Conservation (phyloP, 805 yeast species). For the Schizosaccharomyces osmophilus region DNA sequence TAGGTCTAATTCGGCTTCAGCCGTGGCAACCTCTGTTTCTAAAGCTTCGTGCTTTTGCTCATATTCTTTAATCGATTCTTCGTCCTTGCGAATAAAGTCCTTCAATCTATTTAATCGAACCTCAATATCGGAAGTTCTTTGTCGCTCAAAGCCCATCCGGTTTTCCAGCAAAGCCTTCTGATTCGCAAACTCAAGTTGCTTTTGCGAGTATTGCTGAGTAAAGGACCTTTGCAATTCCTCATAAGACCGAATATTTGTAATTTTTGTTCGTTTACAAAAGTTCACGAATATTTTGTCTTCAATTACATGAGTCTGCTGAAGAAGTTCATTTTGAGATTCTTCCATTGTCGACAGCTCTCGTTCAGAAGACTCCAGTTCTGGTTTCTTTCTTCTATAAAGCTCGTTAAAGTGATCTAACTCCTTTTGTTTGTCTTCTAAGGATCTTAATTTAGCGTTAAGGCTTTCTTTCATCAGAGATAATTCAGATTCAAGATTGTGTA, state of each 20-base stretch:
- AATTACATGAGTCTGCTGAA: conserved; percentile 12
- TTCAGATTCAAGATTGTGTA: conserved; percentile 21
- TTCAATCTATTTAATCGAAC: conserved; percentile 20
- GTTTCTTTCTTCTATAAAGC: conserved; percentile 16
- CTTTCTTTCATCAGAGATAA: conserved; percentile 13
- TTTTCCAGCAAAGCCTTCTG: conserved; percentile 37
- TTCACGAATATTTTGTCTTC: conserved; percentile 15
- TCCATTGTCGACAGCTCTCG: conserved; percentile 13
- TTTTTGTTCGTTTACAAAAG: conserved; percentile 32
- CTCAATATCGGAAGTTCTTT: conserved; percentile 28
- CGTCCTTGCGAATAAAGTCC: conserved; percentile 17
- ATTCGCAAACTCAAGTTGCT: conserved; percentile 33
- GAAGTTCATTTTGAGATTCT: conserved; percentile 16
- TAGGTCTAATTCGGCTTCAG: conserved; percentile 15
- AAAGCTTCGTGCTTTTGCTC: conserved; percentile 16
- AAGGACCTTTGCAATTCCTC: conserved; percentile 37
- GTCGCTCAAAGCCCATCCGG: conserved; percentile 39
- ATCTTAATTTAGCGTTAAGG: conserved; percentile 4
- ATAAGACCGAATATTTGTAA: conserved; percentile 36
- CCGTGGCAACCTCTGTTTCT: conserved; percentile 20
- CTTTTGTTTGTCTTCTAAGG: conserved; percentile 12
- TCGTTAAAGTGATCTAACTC: conserved; percentile 9
- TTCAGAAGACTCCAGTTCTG: conserved; percentile 16
- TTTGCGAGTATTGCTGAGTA: conserved; percentile 17
- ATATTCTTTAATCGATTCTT: conserved; percentile 16